Conservation (phyloP, 257 asterid species). For the Plantago ovata region DNA sequence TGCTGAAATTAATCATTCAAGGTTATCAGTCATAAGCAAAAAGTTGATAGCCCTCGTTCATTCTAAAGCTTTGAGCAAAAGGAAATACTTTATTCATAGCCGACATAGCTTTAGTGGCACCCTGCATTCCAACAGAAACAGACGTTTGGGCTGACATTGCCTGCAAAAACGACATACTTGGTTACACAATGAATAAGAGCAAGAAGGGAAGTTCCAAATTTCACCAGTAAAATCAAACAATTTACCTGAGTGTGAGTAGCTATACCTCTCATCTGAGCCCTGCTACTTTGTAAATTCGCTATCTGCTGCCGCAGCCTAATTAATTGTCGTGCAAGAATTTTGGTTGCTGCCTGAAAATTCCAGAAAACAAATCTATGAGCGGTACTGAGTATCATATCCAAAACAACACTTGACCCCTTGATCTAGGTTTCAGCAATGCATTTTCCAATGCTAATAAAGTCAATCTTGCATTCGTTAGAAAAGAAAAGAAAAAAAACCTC, state of each 20-base stretch:
- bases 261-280: constrained; percentile 95
- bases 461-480: too few relatives aligned
- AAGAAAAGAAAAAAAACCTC: constrained; percentile 50
- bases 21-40: neutral
- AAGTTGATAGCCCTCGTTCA: neutral
- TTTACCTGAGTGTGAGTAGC: constrained; percentile 90
- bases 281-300: constrained; percentile 86
- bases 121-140: constrained; percentile 88
- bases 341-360: constrained; percentile 69
- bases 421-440: neutral
- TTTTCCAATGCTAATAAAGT: neutral
- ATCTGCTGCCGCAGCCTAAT: constrained; percentile 90
- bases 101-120: constrained; percentile 92
- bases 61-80: constrained; percentile 1
- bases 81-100: constrained; percentile 79
- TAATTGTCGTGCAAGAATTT: constrained; percentile 83
- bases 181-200: constrained; percentile 12
- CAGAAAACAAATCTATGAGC: constrained; percentile 12
- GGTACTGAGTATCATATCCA: neutral
- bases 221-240: constrained; percentile 3
- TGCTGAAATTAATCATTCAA: constrained; percentile 45
- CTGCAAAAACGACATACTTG: constrained; percentile 34
- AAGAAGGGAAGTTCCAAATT: constrained; percentile 6
- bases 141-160: constrained; percentile 92
- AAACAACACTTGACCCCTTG: neutral